These are phyloP conservation scores for Zelonia costaricensis DNA, from an alignment of 208 protist genomes.

Conservation along the genomic window DNA sequence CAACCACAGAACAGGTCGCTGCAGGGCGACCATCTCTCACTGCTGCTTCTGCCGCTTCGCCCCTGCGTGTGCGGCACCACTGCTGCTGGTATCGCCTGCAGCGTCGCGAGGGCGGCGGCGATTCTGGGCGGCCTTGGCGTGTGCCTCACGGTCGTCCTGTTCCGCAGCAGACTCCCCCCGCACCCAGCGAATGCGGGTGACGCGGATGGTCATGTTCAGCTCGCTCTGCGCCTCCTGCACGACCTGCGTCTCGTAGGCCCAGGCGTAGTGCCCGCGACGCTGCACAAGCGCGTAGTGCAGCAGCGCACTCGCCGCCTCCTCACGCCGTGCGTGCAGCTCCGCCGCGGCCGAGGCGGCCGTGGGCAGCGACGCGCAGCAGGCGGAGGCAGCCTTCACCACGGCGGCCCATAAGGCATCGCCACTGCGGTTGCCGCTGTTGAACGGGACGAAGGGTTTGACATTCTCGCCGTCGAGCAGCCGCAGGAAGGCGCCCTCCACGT, in stretches of 20 bases:
- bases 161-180: not conserved
- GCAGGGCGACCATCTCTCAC: no score
- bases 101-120: no score
- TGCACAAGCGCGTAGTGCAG: constrained; percentile 30
- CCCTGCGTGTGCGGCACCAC: no score
- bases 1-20: no score
- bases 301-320: constrained; percentile 21
- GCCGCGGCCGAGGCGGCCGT: constrained; percentile 1
- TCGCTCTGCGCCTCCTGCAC: constrained; percentile 60
- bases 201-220: constrained; percentile 65
- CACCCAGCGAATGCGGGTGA: constrained; percentile 67
- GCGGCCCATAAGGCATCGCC: constrained; percentile 22
- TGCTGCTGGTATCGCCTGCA: no score
- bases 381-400: constrained; percentile 9
- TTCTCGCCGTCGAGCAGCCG: constrained; percentile 66
- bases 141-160: not conserved
- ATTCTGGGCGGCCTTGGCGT: no score
- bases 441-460: constrained; percentile 10
- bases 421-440: constrained; percentile 1
- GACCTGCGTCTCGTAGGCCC: constrained; percentile 44
- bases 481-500: constrained; percentile 82
- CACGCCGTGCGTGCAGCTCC: constrained; percentile 13
- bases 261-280: constrained; percentile 42
- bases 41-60: no score
- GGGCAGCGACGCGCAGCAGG: not conserved